These are phyloP conservation scores for Fusarium keratoplasticum DNA, from an alignment of 2,329 filamentous ascomycete genomes.

Conservation along the genomic window DNA sequence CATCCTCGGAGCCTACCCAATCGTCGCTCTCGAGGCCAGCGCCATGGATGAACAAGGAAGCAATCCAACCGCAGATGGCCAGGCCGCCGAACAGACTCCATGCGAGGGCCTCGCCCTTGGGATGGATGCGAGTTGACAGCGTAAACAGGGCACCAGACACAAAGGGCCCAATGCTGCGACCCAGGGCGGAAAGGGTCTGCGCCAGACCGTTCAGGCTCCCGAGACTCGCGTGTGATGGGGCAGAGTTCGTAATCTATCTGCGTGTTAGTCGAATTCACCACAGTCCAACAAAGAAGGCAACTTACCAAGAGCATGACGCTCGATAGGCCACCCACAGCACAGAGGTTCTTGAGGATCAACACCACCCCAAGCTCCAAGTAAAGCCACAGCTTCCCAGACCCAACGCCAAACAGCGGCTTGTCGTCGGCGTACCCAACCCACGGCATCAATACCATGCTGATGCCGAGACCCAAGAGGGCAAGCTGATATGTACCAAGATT, in stretches of 20 bases:
- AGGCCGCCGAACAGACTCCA: slow-evolving; percentile 92
- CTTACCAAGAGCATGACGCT: slow-evolving; percentile 87
- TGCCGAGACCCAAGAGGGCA: slow-evolving; percentile 81
- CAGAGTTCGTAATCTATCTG: slow-evolving; percentile 87
- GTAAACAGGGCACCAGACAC: slow-evolving; percentile 89
- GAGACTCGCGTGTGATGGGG: slow-evolving; percentile 84
- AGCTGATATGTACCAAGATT: slow-evolving; percentile 87
- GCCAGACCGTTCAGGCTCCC: slow-evolving; percentile 94
- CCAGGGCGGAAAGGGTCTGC: slow-evolving; percentile 91
- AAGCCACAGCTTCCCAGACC: slow-evolving; percentile 75
- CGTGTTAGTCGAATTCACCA: background rate
- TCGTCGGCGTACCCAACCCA: slow-evolving; percentile 84
- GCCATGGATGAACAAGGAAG: slow-evolving; percentile 82
- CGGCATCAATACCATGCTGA: slow-evolving; percentile 89
- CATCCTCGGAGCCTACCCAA: slow-evolving; percentile 51
- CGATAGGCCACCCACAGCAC: slow-evolving; percentile 88
- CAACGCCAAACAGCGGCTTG: slow-evolving; percentile 65
- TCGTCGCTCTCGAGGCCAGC: slow-evolving; percentile 70
- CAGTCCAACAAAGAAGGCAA: background rate
- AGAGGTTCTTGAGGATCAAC: slow-evolving; percentile 89
- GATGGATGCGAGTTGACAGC: slow-evolving; percentile 76
- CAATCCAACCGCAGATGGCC: slow-evolving; percentile 81
- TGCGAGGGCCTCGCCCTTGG: slow-evolving; percentile 85
- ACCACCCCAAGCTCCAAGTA: slow-evolving; percentile 85
- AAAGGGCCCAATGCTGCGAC: slow-evolving; percentile 89